Percentiles rank a stretch among this genome's conserved stretches.
These are phyloP conservation scores for Trichoderma asperelloides DNA, from an alignment of 495 filamentous ascomycete species.

Conservation along the genomic window DNA sequence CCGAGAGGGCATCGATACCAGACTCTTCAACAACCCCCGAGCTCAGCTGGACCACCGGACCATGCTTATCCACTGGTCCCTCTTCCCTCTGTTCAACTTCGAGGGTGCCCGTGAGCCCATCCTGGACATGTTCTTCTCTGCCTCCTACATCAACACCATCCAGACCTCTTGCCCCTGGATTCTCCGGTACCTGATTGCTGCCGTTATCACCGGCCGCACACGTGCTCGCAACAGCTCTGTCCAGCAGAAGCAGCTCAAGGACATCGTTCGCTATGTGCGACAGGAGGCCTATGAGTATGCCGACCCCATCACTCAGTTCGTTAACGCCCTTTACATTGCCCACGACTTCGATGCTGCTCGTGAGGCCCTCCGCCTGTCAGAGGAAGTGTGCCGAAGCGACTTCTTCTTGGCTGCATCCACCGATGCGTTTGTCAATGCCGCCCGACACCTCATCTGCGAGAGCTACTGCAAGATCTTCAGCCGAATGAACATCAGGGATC, in stretches of 20 bases:
- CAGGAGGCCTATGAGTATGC: conserved; percentile 97
- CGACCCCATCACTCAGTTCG: conserved; percentile 91
- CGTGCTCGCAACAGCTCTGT: conserved; percentile 70
- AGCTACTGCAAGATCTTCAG: conserved; percentile 99
- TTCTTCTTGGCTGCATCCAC: conserved; percentile 87
- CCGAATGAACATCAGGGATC: conserved; percentile 93
- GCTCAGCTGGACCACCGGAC: conserved; percentile 90
- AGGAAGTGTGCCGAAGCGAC: conserved; percentile 83
- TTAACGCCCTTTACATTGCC: conserved; percentile 92
- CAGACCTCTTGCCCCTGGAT: conserved; percentile 97
- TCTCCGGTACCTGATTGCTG: conserved; percentile 84
- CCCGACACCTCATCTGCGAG: conserved; percentile 92
- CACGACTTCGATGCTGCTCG: conserved; percentile 99
- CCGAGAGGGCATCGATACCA: conserved; percentile 83
- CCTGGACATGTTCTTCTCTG: conserved; percentile 93
- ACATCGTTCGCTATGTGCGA: conserved; percentile 84
- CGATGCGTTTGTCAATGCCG: conserved; percentile 88
- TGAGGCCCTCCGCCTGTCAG: conserved; percentile 79
- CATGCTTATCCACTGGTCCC: conserved; percentile 95
- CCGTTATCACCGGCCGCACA: conserved; percentile 91
- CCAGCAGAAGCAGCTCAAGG: conserved; percentile 97
- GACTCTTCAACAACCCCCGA: conserved; percentile 90
- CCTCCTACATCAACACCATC: conserved; percentile 96
- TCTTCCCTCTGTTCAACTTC: conserved; percentile 99
- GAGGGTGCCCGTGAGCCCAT: conserved; percentile 82